Percentiles rank a stretch among this genome's conserved stretches.
phyloP scores from a whole-genome alignment of 2,329 filamentous ascomycete genomes.

The Apiospora rasikravindrae region DNA sequence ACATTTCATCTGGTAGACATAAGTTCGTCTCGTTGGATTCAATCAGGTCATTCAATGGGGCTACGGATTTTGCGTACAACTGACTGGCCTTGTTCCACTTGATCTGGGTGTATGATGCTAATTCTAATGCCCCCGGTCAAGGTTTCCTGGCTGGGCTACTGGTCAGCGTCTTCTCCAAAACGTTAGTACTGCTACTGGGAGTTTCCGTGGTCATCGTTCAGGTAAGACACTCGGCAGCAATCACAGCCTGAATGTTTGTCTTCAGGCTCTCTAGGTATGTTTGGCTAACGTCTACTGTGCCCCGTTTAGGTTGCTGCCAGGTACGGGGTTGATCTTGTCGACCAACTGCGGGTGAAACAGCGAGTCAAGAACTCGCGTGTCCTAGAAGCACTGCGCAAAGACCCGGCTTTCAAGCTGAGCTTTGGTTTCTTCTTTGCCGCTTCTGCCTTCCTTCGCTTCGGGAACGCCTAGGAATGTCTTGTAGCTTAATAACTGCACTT shows the following conservation, averaged over 20 bases:
- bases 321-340: constrained; percentile 40
- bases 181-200: constrained; percentile 70
- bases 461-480: background rate
- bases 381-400: constrained; percentile 57
- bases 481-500: constrained; percentile 34
- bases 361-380: constrained; percentile 45
- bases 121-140: constrained; percentile 34
- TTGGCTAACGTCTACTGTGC: background rate
- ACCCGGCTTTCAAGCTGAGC: constrained; percentile 69
- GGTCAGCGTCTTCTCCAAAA: constrained; percentile 73
- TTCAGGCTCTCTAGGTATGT: background rate
- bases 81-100: background rate
- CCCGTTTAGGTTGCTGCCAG: constrained; percentile 37
- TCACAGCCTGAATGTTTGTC: constrained; percentile 18
- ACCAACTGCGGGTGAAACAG: constrained; percentile 38
- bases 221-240: constrained; percentile 45
- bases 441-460: constrained; percentile 64
- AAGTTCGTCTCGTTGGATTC: background rate
- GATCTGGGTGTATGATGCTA: background rate
- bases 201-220: constrained; percentile 67
- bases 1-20: constrained; percentile 27
- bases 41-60: background rate
- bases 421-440: constrained; percentile 77
- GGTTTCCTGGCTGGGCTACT: constrained; percentile 69
- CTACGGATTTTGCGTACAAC: background rate